Percentiles rank a stretch among this genome's conserved stretches.
These are phyloP conservation scores for Acidiella bohemica DNA, from an alignment of 495 filamentous ascomycete genomes.

Conservation along the genomic window DNA sequence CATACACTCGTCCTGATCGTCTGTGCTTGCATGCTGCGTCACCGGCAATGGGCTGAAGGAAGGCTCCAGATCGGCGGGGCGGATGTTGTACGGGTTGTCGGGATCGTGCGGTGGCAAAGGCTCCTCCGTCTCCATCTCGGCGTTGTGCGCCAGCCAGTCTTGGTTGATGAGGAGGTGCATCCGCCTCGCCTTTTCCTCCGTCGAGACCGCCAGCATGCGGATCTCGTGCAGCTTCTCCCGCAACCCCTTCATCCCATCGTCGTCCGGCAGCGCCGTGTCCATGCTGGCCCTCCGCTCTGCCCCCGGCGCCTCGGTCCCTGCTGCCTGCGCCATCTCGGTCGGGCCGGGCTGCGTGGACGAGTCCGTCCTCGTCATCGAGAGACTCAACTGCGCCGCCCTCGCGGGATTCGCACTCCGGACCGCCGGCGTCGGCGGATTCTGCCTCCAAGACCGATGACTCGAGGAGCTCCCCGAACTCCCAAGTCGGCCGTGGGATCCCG, in stretches of 20 bases:
- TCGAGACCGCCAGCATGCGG: constrained; percentile 47
- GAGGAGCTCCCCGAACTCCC: background rate
- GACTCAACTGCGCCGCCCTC: background rate
- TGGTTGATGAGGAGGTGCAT: constrained; percentile 77
- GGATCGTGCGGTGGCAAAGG: constrained; percentile 16
- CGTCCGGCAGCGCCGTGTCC: constrained; percentile 53
- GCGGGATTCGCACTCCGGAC: constrained; percentile 12
- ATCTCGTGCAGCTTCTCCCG: constrained; percentile 68
- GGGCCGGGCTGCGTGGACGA: background rate
- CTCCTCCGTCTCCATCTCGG: background rate
- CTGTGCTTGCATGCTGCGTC: constrained; percentile 33
- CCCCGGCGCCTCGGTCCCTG: too few relatives aligned
- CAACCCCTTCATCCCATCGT: constrained; percentile 79
- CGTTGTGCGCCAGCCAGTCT: constrained; percentile 41
- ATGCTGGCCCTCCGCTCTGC: constrained; percentile 14
- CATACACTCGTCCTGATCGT: constrained; percentile 31
- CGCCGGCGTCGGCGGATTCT: too few relatives aligned
- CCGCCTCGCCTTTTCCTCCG: constrained; percentile 62
- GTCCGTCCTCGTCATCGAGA: constrained; percentile 6
- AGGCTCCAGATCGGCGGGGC: constrained; percentile 53
- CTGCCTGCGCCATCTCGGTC: too few relatives aligned
- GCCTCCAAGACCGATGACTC: constrained; percentile 3
- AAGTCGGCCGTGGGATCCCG: background rate
- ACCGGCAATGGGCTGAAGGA: constrained; percentile 44
- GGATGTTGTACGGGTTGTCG: constrained; percentile 52